Evolutionary conservation across 2,329 filamentous ascomycete genomes (phyloP), one percentile per base, ranked within the genome.

Genomic region (Immersiporthe knoxdaviesiana): DNA sequence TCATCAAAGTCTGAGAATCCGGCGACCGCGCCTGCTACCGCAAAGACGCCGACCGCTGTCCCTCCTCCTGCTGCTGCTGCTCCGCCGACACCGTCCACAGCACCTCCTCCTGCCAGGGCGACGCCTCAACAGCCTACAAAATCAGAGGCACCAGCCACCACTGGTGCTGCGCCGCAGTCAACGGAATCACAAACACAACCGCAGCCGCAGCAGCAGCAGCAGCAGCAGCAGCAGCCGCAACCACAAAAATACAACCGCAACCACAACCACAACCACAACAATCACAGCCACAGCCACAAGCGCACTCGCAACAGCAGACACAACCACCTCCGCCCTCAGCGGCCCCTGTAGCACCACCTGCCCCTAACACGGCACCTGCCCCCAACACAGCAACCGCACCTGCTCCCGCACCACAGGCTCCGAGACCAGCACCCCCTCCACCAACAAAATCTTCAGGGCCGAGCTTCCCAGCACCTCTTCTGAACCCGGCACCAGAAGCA

Each of bases 361-460:
- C 58, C 41, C 66, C 66, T 60, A 63, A 61, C 11, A 58, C 65
- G 59, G 41, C 67, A 58, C 64, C 75, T 44, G 69, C 58, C 41
- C 66, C 66, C 58, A 63, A 61, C 11, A 58, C 65, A 59, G 41
- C 67, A 58, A 63, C 75, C 41, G 69, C 69, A 1, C 67, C 72
- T 35, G 18, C 70, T 37, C 70, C 72, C 30, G 56, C 66, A 35
- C 70, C 66, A 18, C 58, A 70, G 30, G 69, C 66, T 16, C 67
- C 75, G 47, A 74, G 74, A 2, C 75, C 77, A 39, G 73, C 77
- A 10, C 77, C 78, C 3, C 75, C 77, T 41, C 77, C 78, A 47
- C 67, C 74, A 62, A 74, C 73, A 73, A 68, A 72, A 65, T 63
- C 72, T 39, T 72, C 75, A 30, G 75, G 75, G 37, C 71, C 79